Conservation (phyloP, 495 filamentous ascomycete genomes). For the Podospora bellae-mahoneyi region DNA sequence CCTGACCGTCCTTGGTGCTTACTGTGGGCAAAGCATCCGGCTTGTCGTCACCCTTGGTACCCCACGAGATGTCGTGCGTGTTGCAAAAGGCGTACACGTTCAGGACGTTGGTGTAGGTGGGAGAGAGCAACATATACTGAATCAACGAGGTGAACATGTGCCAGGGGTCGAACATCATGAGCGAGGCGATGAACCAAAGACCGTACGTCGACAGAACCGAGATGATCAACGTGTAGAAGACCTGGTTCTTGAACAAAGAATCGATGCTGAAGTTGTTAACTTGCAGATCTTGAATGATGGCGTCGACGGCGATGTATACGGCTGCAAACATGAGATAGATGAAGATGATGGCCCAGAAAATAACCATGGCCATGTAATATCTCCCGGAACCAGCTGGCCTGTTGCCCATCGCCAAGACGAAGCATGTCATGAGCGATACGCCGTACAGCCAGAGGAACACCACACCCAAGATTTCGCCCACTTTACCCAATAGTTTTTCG, state of each 20-base stretch:
- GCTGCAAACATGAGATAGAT: conserved; percentile 92
- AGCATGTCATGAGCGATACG: conserved; percentile 86
- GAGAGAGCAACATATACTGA: conserved; percentile 94
- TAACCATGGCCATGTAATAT: conserved; percentile 94
- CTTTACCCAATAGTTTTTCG: conserved; percentile 61
- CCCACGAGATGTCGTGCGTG: conserved; percentile 99
- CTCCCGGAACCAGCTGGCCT: conserved; percentile 89
- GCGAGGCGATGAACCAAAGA: conserved; percentile 86
- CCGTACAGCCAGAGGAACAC: conserved; percentile 97
- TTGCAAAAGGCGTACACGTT: conserved; percentile 99
- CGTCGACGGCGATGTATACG: conserved; percentile 87
- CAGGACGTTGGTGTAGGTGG: conserved; percentile 99
- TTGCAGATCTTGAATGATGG: conserved; percentile 66
- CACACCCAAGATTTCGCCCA: conserved; percentile 75
- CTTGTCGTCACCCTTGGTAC: conserved; percentile 98
- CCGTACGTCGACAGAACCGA: conserved; percentile 89
- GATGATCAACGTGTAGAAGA: conserved; percentile 92
- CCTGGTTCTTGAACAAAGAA: conserved; percentile 75
- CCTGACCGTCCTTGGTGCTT: conserved; percentile 86
- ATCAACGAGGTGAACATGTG: conserved; percentile 96
- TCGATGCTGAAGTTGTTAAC: conserved; percentile 58
- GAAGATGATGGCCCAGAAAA: conserved; percentile 97
- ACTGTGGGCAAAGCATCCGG: conserved; percentile 81
- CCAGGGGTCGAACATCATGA: conserved; percentile 98
- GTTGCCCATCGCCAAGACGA: conserved; percentile 92